Evolutionary conservation across 1,284 basidiomycete genomes (phyloP).

Genomic region (Fomitopsis palustris): DNA sequence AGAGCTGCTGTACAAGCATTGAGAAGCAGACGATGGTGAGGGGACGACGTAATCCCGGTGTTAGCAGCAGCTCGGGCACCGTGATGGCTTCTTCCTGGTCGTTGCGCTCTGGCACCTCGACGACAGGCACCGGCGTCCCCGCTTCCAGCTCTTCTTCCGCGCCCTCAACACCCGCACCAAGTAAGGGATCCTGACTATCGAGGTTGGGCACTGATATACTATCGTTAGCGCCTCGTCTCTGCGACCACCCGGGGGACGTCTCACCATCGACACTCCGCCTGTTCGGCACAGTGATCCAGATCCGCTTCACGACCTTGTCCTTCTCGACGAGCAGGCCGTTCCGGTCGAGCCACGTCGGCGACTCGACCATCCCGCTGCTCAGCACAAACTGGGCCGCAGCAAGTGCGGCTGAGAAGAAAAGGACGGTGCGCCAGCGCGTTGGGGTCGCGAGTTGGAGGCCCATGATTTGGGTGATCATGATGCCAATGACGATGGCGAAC

Average conservation of each 20-base stretch:
- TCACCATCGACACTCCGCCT: constrained; percentile 16
- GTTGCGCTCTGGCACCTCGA: constrained; percentile 2
- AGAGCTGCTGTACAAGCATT: constrained; percentile 78
- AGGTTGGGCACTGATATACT: constrained; percentile 19
- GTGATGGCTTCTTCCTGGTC: constrained; percentile 39
- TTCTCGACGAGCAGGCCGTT: constrained; percentile 50
- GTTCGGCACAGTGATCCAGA: constrained; percentile 43
- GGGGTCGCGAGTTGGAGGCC: constrained; percentile 64
- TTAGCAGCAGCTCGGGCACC: constrained; percentile 49
- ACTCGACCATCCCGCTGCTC: constrained; percentile 56
- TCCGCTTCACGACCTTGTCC: constrained; percentile 38
- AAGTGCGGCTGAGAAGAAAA: constrained; percentile 60
- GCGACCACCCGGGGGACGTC: background rate
- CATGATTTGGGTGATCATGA: constrained; percentile 73
- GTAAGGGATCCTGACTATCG: constrained; percentile 40
- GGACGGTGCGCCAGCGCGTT: constrained; percentile 71
- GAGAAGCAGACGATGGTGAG: constrained; percentile 69
- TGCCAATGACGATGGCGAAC: constrained; percentile 79
- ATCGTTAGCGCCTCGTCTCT: background rate
- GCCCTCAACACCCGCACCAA: constrained; percentile 30
- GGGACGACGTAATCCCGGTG: constrained; percentile 60
- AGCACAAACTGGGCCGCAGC: constrained; percentile 58
- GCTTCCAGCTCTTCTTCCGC: constrained; percentile 31
- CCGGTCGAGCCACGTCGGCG: constrained; percentile 60
- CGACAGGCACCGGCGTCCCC: constrained; percentile 12